Evolutionary conservation across 768 basidiomycete species (phyloP), one percentile per base, ranked within the genome.

Genomic region (Tricholoma sp.): DNA sequence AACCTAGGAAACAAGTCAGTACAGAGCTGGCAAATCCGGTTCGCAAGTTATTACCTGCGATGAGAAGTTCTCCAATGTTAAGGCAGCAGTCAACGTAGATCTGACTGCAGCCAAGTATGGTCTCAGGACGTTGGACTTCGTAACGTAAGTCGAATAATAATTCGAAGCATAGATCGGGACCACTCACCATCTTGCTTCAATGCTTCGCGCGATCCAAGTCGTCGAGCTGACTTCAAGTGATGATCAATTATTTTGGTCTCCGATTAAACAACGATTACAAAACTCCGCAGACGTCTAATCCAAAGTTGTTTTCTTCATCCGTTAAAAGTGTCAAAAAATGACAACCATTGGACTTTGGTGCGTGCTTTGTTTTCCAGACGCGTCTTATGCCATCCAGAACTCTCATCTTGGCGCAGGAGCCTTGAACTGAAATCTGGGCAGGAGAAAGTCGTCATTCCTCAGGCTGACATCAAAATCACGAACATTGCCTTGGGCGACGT

Each of bases 41-140:
- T 37, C 53, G 52, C 24, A 45, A 62, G 31, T 53, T 54, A 53
- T 65, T 70, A 93, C 91, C 82, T 99, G 96, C 10, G 96, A 98
- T 50, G 94, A 84, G 78, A 99, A 99, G 81, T 95, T 93, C 77
- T 99, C 94, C 59, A 99, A 79, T 1, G 95, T 98, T 62, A 99
- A 78, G 2, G 97, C 95, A 31, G 97, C 96, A n/a, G 96, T 98
- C 50, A 99, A 79, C 20, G 97, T 97, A 6, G 93, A 93, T 61
- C 97, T 81, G 55, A 99, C 97, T 17, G 94, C 94, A 20, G 92
- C 89, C 53, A 99, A 88, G 73, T 99, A 98, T 3, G 96, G 95
- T 67, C 96, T 82, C 47, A 98, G 80, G 6, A 91, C 89, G 78
- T 98, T 97, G 1, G 96, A 96, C 96, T 98, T 63, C 28, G 15